phyloP scores from a whole-genome alignment of 768 basidiomycete genomes.

The Clavulina sp. region DNA sequence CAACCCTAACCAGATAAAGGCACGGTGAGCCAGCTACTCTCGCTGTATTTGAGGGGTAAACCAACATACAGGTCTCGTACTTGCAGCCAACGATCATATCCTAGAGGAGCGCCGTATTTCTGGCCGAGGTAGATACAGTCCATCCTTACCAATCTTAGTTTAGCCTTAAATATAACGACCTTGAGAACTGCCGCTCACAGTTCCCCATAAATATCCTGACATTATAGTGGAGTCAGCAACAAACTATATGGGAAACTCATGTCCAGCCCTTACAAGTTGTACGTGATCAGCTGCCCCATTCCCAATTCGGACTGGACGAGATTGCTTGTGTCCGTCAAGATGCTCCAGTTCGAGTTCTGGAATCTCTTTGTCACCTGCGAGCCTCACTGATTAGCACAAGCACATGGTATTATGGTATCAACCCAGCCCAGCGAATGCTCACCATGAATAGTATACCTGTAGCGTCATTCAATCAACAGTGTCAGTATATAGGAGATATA shows the following conservation, averaged over 20 bases:
- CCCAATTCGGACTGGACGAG: conserved; percentile 75
- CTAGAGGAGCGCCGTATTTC: conserved; percentile 34
- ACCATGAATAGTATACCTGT: conserved; percentile 82
- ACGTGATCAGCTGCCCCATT: conserved; percentile 93
- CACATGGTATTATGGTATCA: no score
- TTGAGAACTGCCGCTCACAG: conserved; percentile 30
- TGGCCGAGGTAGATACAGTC: conserved; percentile 95
- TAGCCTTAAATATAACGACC: not conserved
- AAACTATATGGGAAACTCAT: not conserved
- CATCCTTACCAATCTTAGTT: conserved; percentile 33
- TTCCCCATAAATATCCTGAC: conserved; percentile 91
- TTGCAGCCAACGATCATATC: conserved; percentile 47
- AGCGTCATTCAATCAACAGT: not conserved
- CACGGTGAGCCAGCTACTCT: not conserved
- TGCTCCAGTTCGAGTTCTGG: conserved; percentile 73
- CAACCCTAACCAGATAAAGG: conserved; percentile 31
- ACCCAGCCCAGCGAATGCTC: conserved; percentile 8
- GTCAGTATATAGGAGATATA: not conserved
- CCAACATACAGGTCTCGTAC: conserved; percentile 54
- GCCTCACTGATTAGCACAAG: not conserved
- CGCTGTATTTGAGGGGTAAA: not conserved
- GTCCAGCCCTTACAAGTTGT: conserved; percentile 41
- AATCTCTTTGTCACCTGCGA: conserved; percentile 51
- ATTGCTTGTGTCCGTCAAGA: conserved; percentile 40
- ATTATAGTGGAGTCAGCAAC: conserved; percentile 1